Evolutionary conservation across 1,139 yeast species (phyloP).

Genomic region (Nakaseomyces nivariensis): DNA sequence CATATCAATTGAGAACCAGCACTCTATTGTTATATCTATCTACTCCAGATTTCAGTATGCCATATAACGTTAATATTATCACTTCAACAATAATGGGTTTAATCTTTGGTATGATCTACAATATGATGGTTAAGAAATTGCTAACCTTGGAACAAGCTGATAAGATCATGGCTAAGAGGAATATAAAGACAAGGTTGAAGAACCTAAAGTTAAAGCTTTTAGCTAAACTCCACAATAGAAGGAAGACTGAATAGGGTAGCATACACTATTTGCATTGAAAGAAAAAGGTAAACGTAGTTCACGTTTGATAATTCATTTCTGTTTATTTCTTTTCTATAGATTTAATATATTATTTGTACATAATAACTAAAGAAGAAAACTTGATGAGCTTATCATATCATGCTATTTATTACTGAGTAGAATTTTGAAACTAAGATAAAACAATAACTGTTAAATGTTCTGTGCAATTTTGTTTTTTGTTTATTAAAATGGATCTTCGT

Average conservation of each 20-base stretch:
- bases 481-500: conserved; percentile 77
- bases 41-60: conserved; percentile 98
- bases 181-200: conserved; percentile 13
- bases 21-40: conserved; percentile 79
- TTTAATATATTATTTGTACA: not conserved
- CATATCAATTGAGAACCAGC: conserved; percentile 69
- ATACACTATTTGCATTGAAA: too few relatives aligned
- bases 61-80: conserved; percentile 89
- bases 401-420: too few relatives aligned
- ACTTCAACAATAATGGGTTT: conserved; percentile 91
- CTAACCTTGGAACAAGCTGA: conserved; percentile 75
- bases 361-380: not conserved
- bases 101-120: conserved; percentile 80
- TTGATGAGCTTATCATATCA: not conserved
- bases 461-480: too few relatives aligned
- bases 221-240: not conserved
- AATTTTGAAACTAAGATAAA: too few relatives aligned
- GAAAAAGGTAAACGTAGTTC: too few relatives aligned
- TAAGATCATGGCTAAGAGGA: conserved; percentile 11
- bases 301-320: too few relatives aligned
- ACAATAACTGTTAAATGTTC: too few relatives aligned
- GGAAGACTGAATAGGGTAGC: not conserved
- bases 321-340: not conserved
- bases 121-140: conserved; percentile 63
- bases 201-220: conserved; percentile 8